Base-by-base conservation (phyloP, 345 rosid species). In the Populus ilicifolia region DNA sequence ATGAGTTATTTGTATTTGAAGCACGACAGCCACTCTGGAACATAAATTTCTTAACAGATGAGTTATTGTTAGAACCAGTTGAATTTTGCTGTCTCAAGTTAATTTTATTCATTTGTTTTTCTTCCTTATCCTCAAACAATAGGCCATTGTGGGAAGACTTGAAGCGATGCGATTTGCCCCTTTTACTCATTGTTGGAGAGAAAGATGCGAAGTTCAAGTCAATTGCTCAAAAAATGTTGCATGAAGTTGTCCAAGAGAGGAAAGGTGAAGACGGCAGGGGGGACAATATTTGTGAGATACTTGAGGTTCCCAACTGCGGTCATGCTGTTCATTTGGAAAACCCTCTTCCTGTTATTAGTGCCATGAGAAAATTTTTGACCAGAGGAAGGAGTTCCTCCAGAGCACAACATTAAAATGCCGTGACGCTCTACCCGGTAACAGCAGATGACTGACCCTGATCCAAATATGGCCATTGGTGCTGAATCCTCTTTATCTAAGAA, bases 311-410 rank as follows among this genome's bases (percentile, higher is more conserved):
- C 5, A 81, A 83, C 64, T 81, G 89, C 38, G 97, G 98, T 35
- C 98, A 94, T 66, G 98, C 95, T n/a, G 93, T 87, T 14, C 97
- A 94, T 87, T 78, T 94, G 73, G 98, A 94, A 87, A 89, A 86
- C 78, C 98, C 97, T 78, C 94, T 93, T 1, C 67, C 75, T 0
- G n/a, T 93, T 62, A 81, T 90, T 36, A 80, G 82, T 41, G 81
- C 91, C 38, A 73, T 94, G 62, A 84, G 97, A 75, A 83, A 83
- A 76, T 94, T 93, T 84, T 54, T 90, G 67, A 81, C 81, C 56
- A 80, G 81, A 70, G 61, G 80, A 8, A 52, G 67, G 52, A 72
- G 72, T 69, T 63, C 3, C 56, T 67, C 48, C 25, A 16, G 30
- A 73, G 63, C 73, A 43, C 30, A 59, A 43, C 30, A 59, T 48